Conservation (phyloP, 768 basidiomycete species). For the Stropharia rugosoannulata region DNA sequence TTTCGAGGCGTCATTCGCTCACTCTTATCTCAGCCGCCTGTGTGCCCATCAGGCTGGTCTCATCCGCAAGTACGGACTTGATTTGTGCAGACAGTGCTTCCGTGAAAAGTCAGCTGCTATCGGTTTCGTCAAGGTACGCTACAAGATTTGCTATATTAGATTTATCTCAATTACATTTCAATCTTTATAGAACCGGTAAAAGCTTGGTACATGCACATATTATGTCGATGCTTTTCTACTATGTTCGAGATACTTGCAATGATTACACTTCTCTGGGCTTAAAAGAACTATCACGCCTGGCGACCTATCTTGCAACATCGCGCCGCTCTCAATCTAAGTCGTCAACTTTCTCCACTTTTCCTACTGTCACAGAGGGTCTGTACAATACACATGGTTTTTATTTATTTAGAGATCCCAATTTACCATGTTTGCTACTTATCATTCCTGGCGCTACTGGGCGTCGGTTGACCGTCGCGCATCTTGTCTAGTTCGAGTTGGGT, state of each 20-base stretch:
- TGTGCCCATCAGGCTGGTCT: constrained; percentile 98
- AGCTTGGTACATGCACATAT: constrained; percentile 7
- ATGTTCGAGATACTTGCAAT: constrained; percentile 10
- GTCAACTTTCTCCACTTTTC: neutral
- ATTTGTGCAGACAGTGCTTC: constrained; percentile 98
- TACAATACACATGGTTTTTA: neutral
- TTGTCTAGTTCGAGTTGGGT: no score
- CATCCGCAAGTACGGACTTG: constrained; percentile 95
- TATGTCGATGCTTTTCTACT: constrained; percentile 7
- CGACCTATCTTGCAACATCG: neutral
- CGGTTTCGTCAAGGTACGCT: constrained; percentile 87
- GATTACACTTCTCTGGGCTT: constrained; percentile 1
- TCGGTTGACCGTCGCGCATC: no score
- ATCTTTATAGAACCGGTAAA: constrained; percentile 26
- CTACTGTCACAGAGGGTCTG: neutral
- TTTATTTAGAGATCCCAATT: neutral
- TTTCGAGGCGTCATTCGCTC: constrained; percentile 3
- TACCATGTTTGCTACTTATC: neutral
- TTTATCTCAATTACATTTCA: constrained; percentile 1
- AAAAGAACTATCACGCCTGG: neutral
- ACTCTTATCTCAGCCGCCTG: constrained; percentile 65
- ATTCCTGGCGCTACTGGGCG: no score
- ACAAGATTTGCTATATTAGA: neutral
- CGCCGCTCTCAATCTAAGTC: neutral
- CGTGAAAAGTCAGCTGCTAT: constrained; percentile 93